phyloP scores from a whole-genome alignment of 768 basidiomycete genomes.

The Lactarius psammicola region DNA sequence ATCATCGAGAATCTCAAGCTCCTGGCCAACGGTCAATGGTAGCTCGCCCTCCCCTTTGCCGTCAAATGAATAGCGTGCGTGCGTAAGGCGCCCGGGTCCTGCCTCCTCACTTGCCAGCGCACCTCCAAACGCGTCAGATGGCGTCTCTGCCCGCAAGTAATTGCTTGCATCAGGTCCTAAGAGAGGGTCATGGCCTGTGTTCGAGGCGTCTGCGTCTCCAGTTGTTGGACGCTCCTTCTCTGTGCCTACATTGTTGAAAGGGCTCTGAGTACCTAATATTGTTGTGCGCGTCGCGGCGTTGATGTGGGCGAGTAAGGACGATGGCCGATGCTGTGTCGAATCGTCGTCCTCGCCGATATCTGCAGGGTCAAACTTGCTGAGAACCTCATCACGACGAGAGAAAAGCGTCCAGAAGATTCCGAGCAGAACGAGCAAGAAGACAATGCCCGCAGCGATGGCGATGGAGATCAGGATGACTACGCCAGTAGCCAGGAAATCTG shows the following conservation, averaged over 20 bases:
- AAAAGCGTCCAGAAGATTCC: conserved; percentile 91
- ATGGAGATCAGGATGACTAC: conserved; percentile 97
- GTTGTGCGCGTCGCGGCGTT: conserved; percentile 86
- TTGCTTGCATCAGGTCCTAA: conserved; percentile 68
- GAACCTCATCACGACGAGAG: conserved; percentile 73
- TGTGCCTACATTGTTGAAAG: conserved; percentile 38
- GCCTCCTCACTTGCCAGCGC: conserved; percentile 54
- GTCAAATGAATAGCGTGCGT: conserved; percentile 82
- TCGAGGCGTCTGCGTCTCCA: conserved; percentile 35
- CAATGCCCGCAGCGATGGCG: conserved; percentile 91
- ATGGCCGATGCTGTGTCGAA: conserved; percentile 72
- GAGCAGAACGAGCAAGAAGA: conserved; percentile 81
- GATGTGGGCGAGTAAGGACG: conserved; percentile 86
- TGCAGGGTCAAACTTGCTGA: conserved; percentile 57
- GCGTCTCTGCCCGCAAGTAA: conserved; percentile 78
- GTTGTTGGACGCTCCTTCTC: conserved; percentile 60
- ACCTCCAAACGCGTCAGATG: conserved; percentile 66
- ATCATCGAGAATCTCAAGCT: conserved; percentile 77
- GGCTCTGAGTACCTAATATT: conserved; percentile 57
- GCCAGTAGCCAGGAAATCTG: conserved; percentile 87
- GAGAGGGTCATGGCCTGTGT: conserved; percentile 51
- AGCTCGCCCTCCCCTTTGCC: conserved; percentile 78
- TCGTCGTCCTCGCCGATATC: conserved; percentile 75
- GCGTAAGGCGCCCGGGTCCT: conserved; percentile 68
- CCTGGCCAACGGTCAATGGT: conserved; percentile 61